These are phyloP conservation scores for Fusarium duplospermum DNA, from an alignment of 2,329 filamentous ascomycete genomes.

Conservation along the genomic window DNA sequence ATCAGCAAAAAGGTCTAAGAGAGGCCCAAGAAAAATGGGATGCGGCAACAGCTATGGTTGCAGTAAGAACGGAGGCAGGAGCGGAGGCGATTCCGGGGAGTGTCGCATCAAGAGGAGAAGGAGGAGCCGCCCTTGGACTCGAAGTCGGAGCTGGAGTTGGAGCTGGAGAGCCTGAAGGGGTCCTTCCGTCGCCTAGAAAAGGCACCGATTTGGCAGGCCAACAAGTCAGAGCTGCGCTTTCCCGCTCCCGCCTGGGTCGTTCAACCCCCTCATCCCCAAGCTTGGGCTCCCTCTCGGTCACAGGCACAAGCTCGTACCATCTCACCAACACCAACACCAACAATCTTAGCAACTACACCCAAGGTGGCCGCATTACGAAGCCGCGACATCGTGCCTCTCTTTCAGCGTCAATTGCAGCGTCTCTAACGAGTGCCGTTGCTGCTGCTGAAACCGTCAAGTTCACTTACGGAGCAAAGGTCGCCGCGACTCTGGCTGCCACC, in stretches of 20 bases:
- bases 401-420: slow-evolving; percentile 34
- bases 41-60: slow-evolving; percentile 27
- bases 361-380: slow-evolving; percentile 44
- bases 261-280: slow-evolving; percentile 37
- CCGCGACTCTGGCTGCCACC: slow-evolving; percentile 30
- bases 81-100: slow-evolving; percentile 27
- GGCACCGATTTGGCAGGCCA: slow-evolving; percentile 34
- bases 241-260: slow-evolving; percentile 31
- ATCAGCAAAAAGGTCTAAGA: slow-evolving; percentile 33
- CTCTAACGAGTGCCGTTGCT: slow-evolving; percentile 33
- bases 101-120: slow-evolving; percentile 18
- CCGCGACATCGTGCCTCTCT: slow-evolving; percentile 36
- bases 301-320: slow-evolving; percentile 28
- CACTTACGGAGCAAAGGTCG: slow-evolving; percentile 35
- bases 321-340: slow-evolving; percentile 16
- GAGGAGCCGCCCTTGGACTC: background rate
- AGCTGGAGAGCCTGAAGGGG: slow-evolving; percentile 15
- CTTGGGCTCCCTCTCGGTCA: slow-evolving; percentile 20
- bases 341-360: slow-evolving; percentile 32
- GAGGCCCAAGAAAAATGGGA: slow-evolving; percentile 40
- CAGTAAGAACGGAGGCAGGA: slow-evolving; percentile 28
- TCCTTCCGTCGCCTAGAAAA: slow-evolving; percentile 36
- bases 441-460: slow-evolving; percentile 36
- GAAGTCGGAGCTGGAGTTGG: background rate
- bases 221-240: slow-evolving; percentile 36